Evolutionary conservation across 148 eudicot species (phyloP).

Genomic region (Rheum nobile): DNA sequence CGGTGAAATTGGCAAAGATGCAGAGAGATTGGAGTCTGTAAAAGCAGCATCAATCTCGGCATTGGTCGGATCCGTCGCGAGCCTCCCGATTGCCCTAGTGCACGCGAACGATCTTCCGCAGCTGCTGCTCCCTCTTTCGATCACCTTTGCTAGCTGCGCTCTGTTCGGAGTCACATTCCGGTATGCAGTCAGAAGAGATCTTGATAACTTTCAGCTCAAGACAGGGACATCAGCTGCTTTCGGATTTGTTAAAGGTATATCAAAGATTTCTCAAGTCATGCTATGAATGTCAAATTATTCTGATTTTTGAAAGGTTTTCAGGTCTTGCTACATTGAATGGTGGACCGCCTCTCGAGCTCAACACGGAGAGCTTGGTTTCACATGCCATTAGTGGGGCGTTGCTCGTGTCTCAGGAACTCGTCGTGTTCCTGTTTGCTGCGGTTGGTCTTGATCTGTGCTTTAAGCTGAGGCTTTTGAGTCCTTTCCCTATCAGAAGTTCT

Average conservation of each 20-base stretch:
- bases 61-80: constrained; percentile 59
- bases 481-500: constrained; percentile 53
- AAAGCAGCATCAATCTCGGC: constrained; percentile 75
- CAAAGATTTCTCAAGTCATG: not conserved
- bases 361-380: constrained; percentile 35
- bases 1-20: constrained; percentile 19
- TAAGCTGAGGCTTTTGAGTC: constrained; percentile 59
- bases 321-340: constrained; percentile 77
- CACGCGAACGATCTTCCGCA: constrained; percentile 25
- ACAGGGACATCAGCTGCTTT: constrained; percentile 83
- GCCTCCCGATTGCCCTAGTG: constrained; percentile 49
- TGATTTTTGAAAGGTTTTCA: constrained; percentile 9
- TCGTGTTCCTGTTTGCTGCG: constrained; percentile 74
- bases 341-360: constrained; percentile 57
- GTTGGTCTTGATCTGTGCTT: constrained; percentile 82
- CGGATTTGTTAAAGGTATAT: constrained; percentile 77
- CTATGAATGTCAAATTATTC: not conserved
- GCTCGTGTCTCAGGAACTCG: constrained; percentile 54
- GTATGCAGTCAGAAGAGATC: constrained; percentile 78
- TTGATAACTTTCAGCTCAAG: constrained; percentile 82
- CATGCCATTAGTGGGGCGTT: constrained; percentile 52
- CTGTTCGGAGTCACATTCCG: constrained; percentile 79
- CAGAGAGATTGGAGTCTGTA: constrained; percentile 68
- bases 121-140: constrained; percentile 49
- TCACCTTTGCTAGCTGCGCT: constrained; percentile 74